These are phyloP conservation scores for Lactifluus subvellereus DNA, from an alignment of 768 basidiomycete genomes.

Conservation along the genomic window DNA sequence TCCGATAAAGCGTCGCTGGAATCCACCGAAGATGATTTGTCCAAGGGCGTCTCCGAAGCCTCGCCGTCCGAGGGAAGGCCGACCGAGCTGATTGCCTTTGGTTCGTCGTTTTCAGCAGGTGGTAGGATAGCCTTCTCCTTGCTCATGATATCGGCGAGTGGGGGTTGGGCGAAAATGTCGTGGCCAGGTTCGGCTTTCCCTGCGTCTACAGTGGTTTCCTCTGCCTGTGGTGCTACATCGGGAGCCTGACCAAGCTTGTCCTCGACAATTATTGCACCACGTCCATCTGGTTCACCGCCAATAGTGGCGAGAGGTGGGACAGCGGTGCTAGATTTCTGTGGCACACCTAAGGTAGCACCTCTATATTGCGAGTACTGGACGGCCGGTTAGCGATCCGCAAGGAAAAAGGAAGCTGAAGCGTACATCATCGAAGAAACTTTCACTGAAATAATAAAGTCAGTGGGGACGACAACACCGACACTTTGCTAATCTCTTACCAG, in stretches of 20 bases:
- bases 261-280: slow-evolving; percentile 49
- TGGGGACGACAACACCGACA: background rate
- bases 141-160: slow-evolving; percentile 46
- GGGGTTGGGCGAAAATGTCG: slow-evolving; percentile 61
- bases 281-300: slow-evolving; percentile 49
- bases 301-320: slow-evolving; percentile 38
- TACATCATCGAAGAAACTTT: slow-evolving; percentile 65
- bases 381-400: background rate
- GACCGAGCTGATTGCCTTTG: slow-evolving; percentile 11
- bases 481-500: slow-evolving; percentile 47
- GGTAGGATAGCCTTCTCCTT: slow-evolving; percentile 19
- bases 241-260: slow-evolving; percentile 32
- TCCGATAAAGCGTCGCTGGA: background rate
- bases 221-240: slow-evolving; percentile 22
- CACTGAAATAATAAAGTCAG: slow-evolving; percentile 35
- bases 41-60: background rate
- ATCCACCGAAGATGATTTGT: background rate
- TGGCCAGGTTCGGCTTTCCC: slow-evolving; percentile 66
- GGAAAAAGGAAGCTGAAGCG: slow-evolving; percentile 29
- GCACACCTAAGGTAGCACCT: slow-evolving; percentile 33
- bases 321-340: slow-evolving; percentile 31
- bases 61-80: background rate
- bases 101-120: slow-evolving; percentile 6
- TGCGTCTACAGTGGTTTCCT: slow-evolving; percentile 37
- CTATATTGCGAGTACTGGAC: slow-evolving; percentile 55